Percentiles rank a stretch among this genome's conserved stretches.
These are phyloP conservation scores for Kodamaea lidongshanica DNA, from an alignment of 805 yeast genomes.

Conservation along the genomic window DNA sequence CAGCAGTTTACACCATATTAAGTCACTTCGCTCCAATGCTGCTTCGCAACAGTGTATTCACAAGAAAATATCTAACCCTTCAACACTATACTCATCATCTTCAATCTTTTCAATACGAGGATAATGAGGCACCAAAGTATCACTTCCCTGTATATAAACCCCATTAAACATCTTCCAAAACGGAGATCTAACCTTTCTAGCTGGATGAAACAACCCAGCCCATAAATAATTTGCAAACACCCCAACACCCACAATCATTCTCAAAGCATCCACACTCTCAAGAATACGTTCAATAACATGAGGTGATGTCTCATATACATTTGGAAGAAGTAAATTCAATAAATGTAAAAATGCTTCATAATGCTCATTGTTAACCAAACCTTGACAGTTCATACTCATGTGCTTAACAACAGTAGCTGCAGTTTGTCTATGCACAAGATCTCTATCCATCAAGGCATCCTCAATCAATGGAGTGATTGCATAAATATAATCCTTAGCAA, in stretches of 20 bases:
- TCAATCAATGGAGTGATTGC: conserved; percentile 73
- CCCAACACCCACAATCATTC: conserved; percentile 73
- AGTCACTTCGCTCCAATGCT: too few relatives aligned
- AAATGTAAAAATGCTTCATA: conserved; percentile 66
- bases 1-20: too few relatives aligned
- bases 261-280: conserved; percentile 71
- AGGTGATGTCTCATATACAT: conserved; percentile 89
- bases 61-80: conserved; percentile 46
- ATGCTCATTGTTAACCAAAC: conserved; percentile 64
- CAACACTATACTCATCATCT: conserved; percentile 26
- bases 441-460: conserved; percentile 87
- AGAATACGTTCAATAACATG: conserved; percentile 81
- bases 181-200: conserved; percentile 73
- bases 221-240: conserved; percentile 66
- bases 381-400: conserved; percentile 72
- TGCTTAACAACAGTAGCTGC: conserved; percentile 85
- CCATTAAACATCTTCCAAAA: conserved; percentile 82
- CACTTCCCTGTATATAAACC: conserved; percentile 67
- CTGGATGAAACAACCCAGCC: conserved; percentile 92
- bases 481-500: conserved; percentile 75
- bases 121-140: conserved; percentile 75
- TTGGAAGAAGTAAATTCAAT: conserved; percentile 78
- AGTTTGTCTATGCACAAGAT: conserved; percentile 89
- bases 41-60: conserved; percentile 12
- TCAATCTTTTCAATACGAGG: conserved; percentile 47